Conservation (phyloP, 371 early-diverging fungal species). For the Lichtheimia corymbifera region DNA sequence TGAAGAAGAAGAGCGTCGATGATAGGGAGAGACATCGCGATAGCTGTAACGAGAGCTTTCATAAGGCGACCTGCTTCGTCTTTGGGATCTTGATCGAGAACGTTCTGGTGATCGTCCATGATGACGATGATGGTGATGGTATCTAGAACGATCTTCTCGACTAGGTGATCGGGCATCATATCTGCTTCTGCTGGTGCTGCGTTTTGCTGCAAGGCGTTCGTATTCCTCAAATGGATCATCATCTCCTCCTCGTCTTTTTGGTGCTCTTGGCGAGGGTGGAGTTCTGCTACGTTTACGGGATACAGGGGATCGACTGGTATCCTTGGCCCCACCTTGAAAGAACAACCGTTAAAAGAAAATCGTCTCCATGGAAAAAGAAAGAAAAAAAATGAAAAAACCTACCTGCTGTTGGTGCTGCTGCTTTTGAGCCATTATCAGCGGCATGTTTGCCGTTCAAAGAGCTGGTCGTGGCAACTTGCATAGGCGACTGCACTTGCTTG, state of each 20-base stretch:
- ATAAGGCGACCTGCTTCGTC: slow-evolving; percentile 4
- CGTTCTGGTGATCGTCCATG: background rate
- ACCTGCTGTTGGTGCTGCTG: background rate
- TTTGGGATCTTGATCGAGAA: background rate
- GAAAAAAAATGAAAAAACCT: background rate
- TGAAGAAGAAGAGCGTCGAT: background rate
- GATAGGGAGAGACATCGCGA: background rate
- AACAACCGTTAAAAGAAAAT: background rate
- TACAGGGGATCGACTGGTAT: background rate
- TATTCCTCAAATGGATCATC: slow-evolving; percentile 48
- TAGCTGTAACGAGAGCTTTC: too few species aligned
- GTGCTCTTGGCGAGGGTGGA: slow-evolving; percentile 8
- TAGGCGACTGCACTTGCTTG: too few species aligned
- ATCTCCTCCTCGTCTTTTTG: slow-evolving; percentile 20
- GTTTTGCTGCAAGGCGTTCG: slow-evolving; percentile 28
- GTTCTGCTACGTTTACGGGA: background rate
- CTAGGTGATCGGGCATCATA: too few species aligned
- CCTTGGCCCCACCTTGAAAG: background rate
- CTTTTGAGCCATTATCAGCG: background rate
- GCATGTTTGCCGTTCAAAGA: background rate
- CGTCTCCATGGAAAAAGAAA: background rate
- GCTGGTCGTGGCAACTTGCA: too few species aligned
- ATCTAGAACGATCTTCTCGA: background rate
- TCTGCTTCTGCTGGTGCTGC: background rate
- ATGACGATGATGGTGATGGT: slow-evolving; percentile 7